Evolutionary conservation across 192 early-diverging fungal species (phyloP).

Genomic region (Phycomyces nitens): DNA sequence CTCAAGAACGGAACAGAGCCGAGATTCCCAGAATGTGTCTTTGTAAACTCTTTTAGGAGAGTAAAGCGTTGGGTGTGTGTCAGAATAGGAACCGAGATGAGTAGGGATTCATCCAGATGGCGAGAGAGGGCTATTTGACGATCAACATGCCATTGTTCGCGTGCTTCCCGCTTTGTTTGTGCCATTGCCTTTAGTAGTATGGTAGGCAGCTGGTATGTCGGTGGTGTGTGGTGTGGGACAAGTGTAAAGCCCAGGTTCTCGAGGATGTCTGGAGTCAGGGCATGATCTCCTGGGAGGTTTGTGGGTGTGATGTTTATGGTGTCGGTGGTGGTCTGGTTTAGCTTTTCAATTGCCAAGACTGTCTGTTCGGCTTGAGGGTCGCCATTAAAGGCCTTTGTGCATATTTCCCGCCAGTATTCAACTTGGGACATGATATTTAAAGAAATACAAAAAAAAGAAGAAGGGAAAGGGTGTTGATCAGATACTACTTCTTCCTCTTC

Average conservation of each 20-base stretch:
- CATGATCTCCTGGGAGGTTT: background rate
- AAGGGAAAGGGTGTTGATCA: no score
- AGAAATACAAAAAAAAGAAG: background rate
- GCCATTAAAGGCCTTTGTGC: background rate
- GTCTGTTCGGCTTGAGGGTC: background rate
- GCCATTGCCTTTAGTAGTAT: background rate
- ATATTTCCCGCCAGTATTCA: conserved; percentile 3
- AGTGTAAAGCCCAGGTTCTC: background rate
- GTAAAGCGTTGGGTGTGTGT: background rate
- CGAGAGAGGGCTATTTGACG: background rate
- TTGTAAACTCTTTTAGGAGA: background rate
- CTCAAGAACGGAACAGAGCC: conserved; percentile 15
- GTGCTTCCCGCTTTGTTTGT: background rate
- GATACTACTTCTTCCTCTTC: no score
- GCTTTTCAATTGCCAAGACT: background rate
- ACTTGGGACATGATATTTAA: background rate
- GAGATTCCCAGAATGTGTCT: background rate
- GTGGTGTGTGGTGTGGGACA: background rate
- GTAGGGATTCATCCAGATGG: background rate
- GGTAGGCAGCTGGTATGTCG: background rate
- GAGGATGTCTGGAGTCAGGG: background rate
- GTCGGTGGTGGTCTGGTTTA: background rate
- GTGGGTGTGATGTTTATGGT: background rate
- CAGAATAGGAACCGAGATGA: background rate
- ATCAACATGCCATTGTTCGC: conserved; percentile 13